phyloP scores from a whole-genome alignment of 1,284 basidiomycete species.

The Pisolithus thermaeus region DNA sequence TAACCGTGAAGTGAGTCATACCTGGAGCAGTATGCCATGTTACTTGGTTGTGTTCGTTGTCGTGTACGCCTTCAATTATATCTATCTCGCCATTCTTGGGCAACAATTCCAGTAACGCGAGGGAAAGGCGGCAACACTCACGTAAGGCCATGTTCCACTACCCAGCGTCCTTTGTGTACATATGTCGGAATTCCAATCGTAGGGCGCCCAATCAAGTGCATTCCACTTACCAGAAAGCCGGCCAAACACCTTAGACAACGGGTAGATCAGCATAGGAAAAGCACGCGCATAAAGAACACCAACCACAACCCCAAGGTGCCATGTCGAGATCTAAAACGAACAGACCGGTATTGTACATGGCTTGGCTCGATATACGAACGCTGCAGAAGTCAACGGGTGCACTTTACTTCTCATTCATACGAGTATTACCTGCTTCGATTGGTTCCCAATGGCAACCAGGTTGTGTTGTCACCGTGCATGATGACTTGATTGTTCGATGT shows the following conservation, averaged over 20 bases:
- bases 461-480: slow-evolving; percentile 70
- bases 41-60: slow-evolving; percentile 56
- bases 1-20: slow-evolving; percentile 20
- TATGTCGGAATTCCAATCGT: slow-evolving; percentile 6
- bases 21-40: slow-evolving; percentile 53
- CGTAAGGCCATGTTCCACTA: slow-evolving; percentile 42
- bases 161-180: slow-evolving; percentile 28
- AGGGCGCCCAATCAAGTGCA: slow-evolving; percentile 33
- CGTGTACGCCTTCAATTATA: slow-evolving; percentile 60
- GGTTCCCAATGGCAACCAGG: slow-evolving; percentile 42
- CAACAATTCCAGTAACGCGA: slow-evolving; percentile 6
- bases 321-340: slow-evolving; percentile 49
- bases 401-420: not conserved
- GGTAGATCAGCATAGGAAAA: not conserved
- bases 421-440: slow-evolving; percentile 50
- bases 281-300: slow-evolving; percentile 4
- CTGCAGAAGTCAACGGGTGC: slow-evolving; percentile 20
- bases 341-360: slow-evolving; percentile 46
- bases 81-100: slow-evolving; percentile 58
- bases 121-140: slow-evolving; percentile 18
- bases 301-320: slow-evolving; percentile 55
- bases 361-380: slow-evolving; percentile 44
- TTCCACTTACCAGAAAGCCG: slow-evolving; percentile 44
- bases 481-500: slow-evolving; percentile 52
- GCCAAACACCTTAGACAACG: slow-evolving; percentile 41